Conservation (phyloP, 208 protist genomes). For the Trypanosoma conorhini region DNA sequence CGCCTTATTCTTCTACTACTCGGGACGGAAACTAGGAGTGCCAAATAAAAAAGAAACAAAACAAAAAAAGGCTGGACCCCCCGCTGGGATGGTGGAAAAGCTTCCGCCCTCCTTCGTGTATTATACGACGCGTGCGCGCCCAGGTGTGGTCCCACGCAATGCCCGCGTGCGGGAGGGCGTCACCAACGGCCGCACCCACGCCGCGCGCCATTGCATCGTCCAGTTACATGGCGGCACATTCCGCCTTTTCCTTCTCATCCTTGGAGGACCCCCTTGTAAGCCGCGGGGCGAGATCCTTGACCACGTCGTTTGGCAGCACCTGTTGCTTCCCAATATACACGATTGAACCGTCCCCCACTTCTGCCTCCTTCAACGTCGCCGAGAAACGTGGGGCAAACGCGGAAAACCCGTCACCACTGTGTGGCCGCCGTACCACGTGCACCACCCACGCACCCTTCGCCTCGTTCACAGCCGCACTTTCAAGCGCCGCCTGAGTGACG, state of each 20-base stretch:
- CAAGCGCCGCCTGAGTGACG: constrained; percentile 53
- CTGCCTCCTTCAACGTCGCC: constrained; percentile 11
- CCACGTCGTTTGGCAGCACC: neutral
- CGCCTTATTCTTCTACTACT: too few relatives aligned
- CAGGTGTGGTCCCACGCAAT: too few relatives aligned
- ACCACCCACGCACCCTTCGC: constrained; percentile 42
- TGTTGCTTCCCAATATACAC: constrained; percentile 15
- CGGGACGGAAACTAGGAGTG: too few relatives aligned
- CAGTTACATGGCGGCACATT: constrained; percentile 1
- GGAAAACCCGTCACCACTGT: neutral
- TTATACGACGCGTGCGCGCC: too few relatives aligned
- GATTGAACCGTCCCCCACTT: constrained; percentile 2
- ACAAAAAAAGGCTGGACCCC: too few relatives aligned
- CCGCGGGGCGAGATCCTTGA: neutral
- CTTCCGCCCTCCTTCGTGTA: too few relatives aligned
- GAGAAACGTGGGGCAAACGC: constrained; percentile 14
- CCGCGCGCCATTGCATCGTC: neutral
- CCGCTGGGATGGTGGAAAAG: too few relatives aligned
- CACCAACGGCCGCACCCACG: neutral
- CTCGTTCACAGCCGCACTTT: constrained; percentile 32
- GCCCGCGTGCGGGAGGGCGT: too few relatives aligned
- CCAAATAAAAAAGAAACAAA: too few relatives aligned
- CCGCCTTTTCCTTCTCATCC: neutral
- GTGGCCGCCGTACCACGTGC: constrained; percentile 42
- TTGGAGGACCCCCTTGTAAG: neutral